phyloP scores from a whole-genome alignment of 2,329 filamentous ascomycete genomes.

The Cryphonectria naterciae region DNA sequence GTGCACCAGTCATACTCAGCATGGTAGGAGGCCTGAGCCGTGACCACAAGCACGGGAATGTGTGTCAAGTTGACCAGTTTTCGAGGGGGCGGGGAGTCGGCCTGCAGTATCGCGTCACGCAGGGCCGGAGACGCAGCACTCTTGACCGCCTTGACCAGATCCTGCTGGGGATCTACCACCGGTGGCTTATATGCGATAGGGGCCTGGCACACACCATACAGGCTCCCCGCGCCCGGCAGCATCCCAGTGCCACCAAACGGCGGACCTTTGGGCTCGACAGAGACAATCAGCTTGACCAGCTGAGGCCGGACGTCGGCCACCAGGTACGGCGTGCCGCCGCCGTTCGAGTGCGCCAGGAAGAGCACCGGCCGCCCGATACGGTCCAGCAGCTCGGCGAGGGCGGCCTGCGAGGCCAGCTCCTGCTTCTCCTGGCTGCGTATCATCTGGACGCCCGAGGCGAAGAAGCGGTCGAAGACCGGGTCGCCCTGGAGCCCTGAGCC shows the following conservation, averaged over 20 bases:
- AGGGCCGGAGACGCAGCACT: background rate
- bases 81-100: conserved; percentile 39
- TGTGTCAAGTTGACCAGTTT: conserved; percentile 42
- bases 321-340: conserved; percentile 50
- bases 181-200: conserved; percentile 11
- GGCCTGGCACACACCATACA: conserved; percentile 4
- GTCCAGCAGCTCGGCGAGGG: conserved; percentile 26
- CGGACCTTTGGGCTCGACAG: conserved; percentile 58
- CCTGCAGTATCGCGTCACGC: conserved; percentile 40
- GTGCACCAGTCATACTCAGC: conserved; percentile 50
- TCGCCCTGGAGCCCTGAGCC: conserved; percentile 48
- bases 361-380: conserved; percentile 35
- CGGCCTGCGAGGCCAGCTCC: conserved; percentile 33
- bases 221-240: background rate
- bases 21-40: conserved; percentile 50
- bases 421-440: conserved; percentile 36
- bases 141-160: background rate
- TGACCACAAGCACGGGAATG: conserved; percentile 45
- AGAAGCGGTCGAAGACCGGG: conserved; percentile 53
- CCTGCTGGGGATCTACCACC: background rate
- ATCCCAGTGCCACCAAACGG: conserved; percentile 42
- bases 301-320: conserved; percentile 53
- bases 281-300: conserved; percentile 52
- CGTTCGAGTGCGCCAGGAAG: conserved; percentile 55
- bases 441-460: conserved; percentile 46